phyloP scores from a whole-genome alignment of 2,329 filamentous ascomycete genomes.

The Keithomyces neogunnii region DNA sequence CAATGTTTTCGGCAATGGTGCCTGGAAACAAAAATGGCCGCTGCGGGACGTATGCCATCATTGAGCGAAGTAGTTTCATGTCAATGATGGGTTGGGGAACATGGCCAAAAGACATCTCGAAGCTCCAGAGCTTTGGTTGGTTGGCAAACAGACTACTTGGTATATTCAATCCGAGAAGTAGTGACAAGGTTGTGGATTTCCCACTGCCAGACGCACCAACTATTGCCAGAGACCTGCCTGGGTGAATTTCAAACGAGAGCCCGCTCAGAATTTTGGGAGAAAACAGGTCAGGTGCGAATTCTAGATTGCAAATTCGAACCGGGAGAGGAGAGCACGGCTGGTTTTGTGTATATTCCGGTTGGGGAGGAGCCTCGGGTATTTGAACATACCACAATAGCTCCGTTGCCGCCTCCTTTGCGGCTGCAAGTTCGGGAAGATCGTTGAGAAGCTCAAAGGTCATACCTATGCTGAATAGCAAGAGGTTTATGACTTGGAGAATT shows the following conservation, averaged over 20 bases:
- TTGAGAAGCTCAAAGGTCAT: slow-evolving; percentile 62
- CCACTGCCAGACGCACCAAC: slow-evolving; percentile 83
- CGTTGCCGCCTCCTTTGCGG: slow-evolving; percentile 62
- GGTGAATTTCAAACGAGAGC: slow-evolving; percentile 48
- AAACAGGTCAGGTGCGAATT: slow-evolving; percentile 37
- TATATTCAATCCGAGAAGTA: slow-evolving; percentile 65
- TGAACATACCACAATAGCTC: slow-evolving; percentile 59
- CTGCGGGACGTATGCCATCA: slow-evolving; percentile 63
- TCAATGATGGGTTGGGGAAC: slow-evolving; percentile 51
- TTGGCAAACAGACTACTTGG: slow-evolving; percentile 16
- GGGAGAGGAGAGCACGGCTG: slow-evolving; percentile 25
- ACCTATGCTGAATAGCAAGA: slow-evolving; percentile 76
- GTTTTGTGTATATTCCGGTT: slow-evolving; percentile 23
- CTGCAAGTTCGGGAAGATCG: slow-evolving; percentile 73
- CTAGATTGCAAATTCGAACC: slow-evolving; percentile 43
- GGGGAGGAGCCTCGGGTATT: slow-evolving; percentile 45
- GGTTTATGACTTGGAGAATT: slow-evolving; percentile 67
- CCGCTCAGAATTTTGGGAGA: not conserved
- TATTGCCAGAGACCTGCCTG: slow-evolving; percentile 63
- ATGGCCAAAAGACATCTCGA: slow-evolving; percentile 48
- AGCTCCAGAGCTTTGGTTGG: not conserved
- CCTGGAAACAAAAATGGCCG: slow-evolving; percentile 68
- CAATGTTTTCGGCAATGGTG: slow-evolving; percentile 72
- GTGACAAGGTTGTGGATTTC: slow-evolving; percentile 73
- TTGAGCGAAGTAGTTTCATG: slow-evolving; percentile 48